Evolutionary conservation across 768 basidiomycete genomes (phyloP).

Genomic region (Pholiota microspora): DNA sequence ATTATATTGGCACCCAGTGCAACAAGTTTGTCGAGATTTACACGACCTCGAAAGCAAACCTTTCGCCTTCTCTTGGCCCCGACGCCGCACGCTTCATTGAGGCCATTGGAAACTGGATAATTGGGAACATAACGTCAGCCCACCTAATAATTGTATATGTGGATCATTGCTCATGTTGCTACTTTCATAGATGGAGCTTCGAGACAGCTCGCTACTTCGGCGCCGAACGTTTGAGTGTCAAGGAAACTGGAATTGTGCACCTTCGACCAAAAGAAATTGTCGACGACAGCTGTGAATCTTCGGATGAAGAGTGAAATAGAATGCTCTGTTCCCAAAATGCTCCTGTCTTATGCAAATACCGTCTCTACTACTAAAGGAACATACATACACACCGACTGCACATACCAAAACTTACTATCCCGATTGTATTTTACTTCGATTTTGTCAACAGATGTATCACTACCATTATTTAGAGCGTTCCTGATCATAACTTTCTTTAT

Average conservation of each 20-base stretch:
- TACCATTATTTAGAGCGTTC: background rate
- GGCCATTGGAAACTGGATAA: slow-evolving; percentile 56
- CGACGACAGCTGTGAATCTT: slow-evolving; percentile 32
- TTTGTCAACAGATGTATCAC: slow-evolving; percentile 1
- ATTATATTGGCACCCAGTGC: slow-evolving; percentile 54
- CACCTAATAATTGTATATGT: background rate
- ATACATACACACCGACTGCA: too few species aligned
- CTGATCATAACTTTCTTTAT: background rate
- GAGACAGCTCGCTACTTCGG: slow-evolving; percentile 71
- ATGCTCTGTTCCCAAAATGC: background rate
- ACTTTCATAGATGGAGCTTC: slow-evolving; percentile 55
- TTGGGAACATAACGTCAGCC: slow-evolving; percentile 54
- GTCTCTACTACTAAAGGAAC: slow-evolving; percentile 8
- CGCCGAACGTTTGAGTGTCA: slow-evolving; percentile 48
- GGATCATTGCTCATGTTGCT: slow-evolving; percentile 2
- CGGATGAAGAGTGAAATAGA: slow-evolving; percentile 39
- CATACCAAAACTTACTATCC: background rate
- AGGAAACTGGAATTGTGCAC: slow-evolving; percentile 42
- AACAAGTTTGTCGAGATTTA: slow-evolving; percentile 49
- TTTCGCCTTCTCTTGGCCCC: slow-evolving; percentile 52
- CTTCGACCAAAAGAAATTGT: slow-evolving; percentile 37
- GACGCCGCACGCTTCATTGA: slow-evolving; percentile 54
- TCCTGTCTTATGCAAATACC: slow-evolving; percentile 1
- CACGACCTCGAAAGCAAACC: slow-evolving; percentile 37
- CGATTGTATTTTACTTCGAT: slow-evolving; percentile 7